Conservation (phyloP, 2,329 filamentous ascomycete genomes). For the Calonectria hawksworthii region DNA sequence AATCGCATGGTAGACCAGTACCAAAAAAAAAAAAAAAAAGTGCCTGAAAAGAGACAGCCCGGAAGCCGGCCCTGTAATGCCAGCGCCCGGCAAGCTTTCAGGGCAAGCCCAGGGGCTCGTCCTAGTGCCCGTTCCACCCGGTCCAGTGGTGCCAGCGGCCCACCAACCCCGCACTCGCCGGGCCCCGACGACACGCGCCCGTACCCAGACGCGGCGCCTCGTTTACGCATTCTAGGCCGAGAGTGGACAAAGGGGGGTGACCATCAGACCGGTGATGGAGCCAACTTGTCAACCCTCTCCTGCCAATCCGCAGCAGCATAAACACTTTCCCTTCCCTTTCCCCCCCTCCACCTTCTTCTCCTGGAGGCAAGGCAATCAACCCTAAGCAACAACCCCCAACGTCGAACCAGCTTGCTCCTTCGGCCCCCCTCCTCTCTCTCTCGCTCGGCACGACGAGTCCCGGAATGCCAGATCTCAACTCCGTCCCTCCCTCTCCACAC, state of each 20-base stretch:
- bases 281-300: neutral
- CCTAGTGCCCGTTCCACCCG: slow-evolving; percentile 41
- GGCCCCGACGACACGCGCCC: slow-evolving; percentile 29
- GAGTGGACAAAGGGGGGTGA: slow-evolving; percentile 5
- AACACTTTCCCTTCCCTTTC: neutral
- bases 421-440: neutral
- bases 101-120: slow-evolving; percentile 22
- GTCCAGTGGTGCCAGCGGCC: slow-evolving; percentile 36
- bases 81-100: slow-evolving; percentile 4
- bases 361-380: neutral
- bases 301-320: slow-evolving; percentile 3
- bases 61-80: neutral
- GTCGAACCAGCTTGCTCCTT: slow-evolving; percentile 6
- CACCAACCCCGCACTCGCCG: slow-evolving; percentile 38
- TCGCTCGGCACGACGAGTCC: neutral
- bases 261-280: neutral
- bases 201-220: slow-evolving; percentile 30
- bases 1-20: neutral
- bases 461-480: slow-evolving; percentile 69
- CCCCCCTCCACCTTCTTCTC: neutral
- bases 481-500: slow-evolving; percentile 65
- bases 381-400: neutral
- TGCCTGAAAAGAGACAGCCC: neutral
- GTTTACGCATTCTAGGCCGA: neutral
- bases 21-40: neutral